Base-by-base conservation (phyloP, 2,329 filamentous ascomycete genomes). In the Aspergillus sp. region DNA sequence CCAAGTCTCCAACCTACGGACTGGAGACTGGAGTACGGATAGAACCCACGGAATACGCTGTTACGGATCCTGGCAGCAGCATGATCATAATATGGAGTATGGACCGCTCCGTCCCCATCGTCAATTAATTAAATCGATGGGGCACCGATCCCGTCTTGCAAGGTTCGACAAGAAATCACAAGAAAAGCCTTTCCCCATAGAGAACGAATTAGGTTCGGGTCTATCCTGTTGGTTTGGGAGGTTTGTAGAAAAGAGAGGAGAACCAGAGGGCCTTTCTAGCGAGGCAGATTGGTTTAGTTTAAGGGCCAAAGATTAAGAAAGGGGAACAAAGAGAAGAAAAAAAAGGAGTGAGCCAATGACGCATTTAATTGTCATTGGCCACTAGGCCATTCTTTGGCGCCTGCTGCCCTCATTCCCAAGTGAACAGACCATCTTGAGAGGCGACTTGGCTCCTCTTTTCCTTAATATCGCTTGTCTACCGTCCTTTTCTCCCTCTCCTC, bases 391-490 rank as follows among this genome's bases (percentile, higher is more conserved):
- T 54, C 39, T 36, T 39, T 55, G 24, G 24, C 45, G 45, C n/a
- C 32, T 32, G 24, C 11, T 31, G 20, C 4, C 49, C 45, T 42
- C 49, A 49, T 31, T 55, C 49, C 39, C 14, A 12, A 18, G 45
- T 32, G 56, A 32, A 57, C 49, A 55, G 52, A 52, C 57, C 57
- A 59, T 55, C 53, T 29, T 47, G 49, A 59, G n/a, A 55, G 31
- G 53, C 49, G 51, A 32, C 16, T 53, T 20, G 46, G 32, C 20
- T 39, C 29, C 49, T 55, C 26, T 52, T 55, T 22, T 31, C 12
- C 49, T 54, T 46, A 55, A 54, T 50, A 54, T 60, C 49, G 59
- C 52, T 54, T 22, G 56, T 61, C 56, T 54, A 57, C 52, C 31
- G 20, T 18, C 54, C 45, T 55, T 51, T 32, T 42, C 39, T 54